Evolutionary conservation across 78 protist genomes (phyloP), one percentile per base, ranked within the genome.

Genomic region (Tieghemostelium lacteum): DNA sequence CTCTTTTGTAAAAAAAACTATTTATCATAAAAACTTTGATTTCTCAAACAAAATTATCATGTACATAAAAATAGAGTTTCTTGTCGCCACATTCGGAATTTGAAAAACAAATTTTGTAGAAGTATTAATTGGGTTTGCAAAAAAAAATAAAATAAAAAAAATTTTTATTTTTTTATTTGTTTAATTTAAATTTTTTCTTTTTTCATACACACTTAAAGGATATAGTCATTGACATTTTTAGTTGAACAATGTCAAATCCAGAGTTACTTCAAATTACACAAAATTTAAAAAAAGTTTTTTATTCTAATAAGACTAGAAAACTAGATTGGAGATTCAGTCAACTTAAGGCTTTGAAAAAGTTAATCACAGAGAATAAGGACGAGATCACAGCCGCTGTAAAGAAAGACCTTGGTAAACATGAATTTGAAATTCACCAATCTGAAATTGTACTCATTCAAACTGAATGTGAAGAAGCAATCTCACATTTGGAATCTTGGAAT

Each of bases 271-370:
- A 20, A 45, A 7, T 80, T 2, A 36, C 71, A 33, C 65, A 80
- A 55, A 80, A 49, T 57, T 80, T 80, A 29, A 80, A 76, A 80
- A 80, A 52, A 52, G 76, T 40, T 54, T 80, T 80, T 57, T 50
- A 49, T 40, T 33, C 88, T 6, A 36, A 80, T 17, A 80, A 80
- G 55, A 87, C 93, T 0, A 54, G 93, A 57, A 64, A 64, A 28
- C 40, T 87, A 6, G 93, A 87, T 37, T 87, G 93, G 93, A 52
- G 93, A 45, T 71, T 34, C 28, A 54, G 72, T 2, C 93, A 87
- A 61, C 31, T 87, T 3, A 75, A 76, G 26, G 76, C 88, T 19
- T 14, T 87, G 16, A 75, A 69, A 19, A 77, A 87, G 67, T 26
- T 87, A 45, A 45, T 87, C 8, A 55, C 92, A 22, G 92, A 86